Base-by-base conservation (phyloP, 2,329 filamentous ascomycete species). In the Septoria petroselini region DNA sequence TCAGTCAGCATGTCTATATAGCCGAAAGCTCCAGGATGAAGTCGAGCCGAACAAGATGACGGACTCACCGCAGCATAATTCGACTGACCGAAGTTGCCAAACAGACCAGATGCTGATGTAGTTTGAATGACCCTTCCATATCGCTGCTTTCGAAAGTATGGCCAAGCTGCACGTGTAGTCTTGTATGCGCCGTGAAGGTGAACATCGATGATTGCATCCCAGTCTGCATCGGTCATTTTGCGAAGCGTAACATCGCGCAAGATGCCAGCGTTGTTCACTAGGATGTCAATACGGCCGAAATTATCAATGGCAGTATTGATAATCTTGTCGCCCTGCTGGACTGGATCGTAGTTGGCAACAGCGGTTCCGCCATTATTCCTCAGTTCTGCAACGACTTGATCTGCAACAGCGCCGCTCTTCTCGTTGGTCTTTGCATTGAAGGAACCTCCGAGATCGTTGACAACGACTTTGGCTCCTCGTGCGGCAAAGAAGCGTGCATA, bases 81-180 rank as follows among this genome's bases (percentile, higher is more conserved):
- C 64, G 91, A 88, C 73, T 97, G 91, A 54, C 91, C 91, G 69
- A 97, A 97, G 79, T 95, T 97, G 62, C 91, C 93, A 68, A 97
- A 97, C 70, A 97, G 94, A 71, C 93, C 91, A 62, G 86, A 93
- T 41, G 91, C 95, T 25, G 88, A 95, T 21, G 91, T 91, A 34
- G 91, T 97, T 78, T 97, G 97, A 65, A 97, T 79, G 53, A 97
- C 83, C 63, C 91, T 88, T 59, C 91, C 91, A 65, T 95, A 97
- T 77, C 95, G 96, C 71, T 97, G 93, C 77, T 96, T 96, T 67
- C 91, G 82, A 80, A 97, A 96, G 73, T 96, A 86, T 38, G 91
- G 91, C 89, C 91, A 97, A n/a, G 91, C 91, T 52, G 91, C 93
- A 80, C 95, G 95, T 67, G 90, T 91, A 57, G 91, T 83, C 76